These are phyloP conservation scores for Aspergillus sp. DNA, from an alignment of 2,329 filamentous ascomycete species.

Conservation along the genomic window DNA sequence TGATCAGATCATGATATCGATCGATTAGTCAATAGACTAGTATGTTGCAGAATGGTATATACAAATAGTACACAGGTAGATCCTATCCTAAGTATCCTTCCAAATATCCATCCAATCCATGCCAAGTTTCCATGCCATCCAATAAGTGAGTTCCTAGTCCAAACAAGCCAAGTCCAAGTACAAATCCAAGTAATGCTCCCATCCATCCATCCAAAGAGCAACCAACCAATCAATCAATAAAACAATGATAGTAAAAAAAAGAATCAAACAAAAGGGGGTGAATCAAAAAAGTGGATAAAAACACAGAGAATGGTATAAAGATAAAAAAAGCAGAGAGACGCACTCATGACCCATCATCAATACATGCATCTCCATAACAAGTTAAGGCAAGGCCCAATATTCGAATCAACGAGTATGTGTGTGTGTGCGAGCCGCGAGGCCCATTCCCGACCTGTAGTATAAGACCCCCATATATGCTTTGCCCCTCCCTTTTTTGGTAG, in stretches of 20 bases:
- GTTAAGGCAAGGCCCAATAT: no score
- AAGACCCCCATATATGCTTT: conserved; percentile 16
- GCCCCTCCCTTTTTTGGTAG: neutral
- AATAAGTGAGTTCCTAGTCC: neutral
- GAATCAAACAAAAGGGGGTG: neutral
- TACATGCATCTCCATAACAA: neutral
- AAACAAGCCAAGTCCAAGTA: conserved; percentile 2
- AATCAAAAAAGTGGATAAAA: neutral
- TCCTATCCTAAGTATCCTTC: neutral
- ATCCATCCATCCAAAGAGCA: neutral
- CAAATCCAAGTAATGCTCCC: neutral
- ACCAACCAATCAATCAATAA: neutral
- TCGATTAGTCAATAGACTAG: neutral
- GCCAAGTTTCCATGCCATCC: conserved; percentile 1
- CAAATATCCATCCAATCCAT: conserved; percentile 5
- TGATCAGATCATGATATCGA: neutral
- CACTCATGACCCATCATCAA: conserved; percentile 5
- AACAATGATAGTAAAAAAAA: neutral
- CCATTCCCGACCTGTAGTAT: conserved; percentile 10
- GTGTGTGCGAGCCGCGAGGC: conserved; percentile 15
- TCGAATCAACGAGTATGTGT: neutral
- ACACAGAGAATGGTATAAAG: conserved; percentile 1
- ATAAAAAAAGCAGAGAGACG: neutral
- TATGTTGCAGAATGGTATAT: conserved; percentile 9
- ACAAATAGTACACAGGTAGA: conserved; percentile 12